These are phyloP conservation scores for Aspergillus indologenus DNA, from an alignment of 495 filamentous ascomycete species.

Conservation along the genomic window DNA sequence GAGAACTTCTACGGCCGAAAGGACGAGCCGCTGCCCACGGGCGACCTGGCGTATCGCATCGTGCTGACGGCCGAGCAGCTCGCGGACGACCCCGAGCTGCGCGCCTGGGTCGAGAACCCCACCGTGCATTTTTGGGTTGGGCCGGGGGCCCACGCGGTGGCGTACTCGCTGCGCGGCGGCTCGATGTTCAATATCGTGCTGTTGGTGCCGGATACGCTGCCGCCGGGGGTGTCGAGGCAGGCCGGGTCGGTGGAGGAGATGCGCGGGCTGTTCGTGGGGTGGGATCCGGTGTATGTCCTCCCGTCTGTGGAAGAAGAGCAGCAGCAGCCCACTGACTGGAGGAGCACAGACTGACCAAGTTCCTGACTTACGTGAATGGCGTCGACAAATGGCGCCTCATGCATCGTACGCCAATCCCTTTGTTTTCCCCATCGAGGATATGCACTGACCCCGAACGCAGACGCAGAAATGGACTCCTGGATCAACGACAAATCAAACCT, in stretches of 20 bases:
- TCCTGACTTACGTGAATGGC: slow-evolving; percentile 32
- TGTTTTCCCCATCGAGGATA: neutral
- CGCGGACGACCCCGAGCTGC: slow-evolving; percentile 43
- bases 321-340: slow-evolving; percentile 8
- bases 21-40: slow-evolving; percentile 52
- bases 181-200: slow-evolving; percentile 67
- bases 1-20: slow-evolving; percentile 46
- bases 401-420: slow-evolving; percentile 42
- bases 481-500: slow-evolving; percentile 37
- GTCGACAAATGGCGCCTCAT: slow-evolving; percentile 64
- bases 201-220: slow-evolving; percentile 66
- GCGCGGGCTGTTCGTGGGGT: slow-evolving; percentile 55
- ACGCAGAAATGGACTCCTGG: slow-evolving; percentile 37
- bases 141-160: slow-evolving; percentile 60
- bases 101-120: slow-evolving; percentile 50
- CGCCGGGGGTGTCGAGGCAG: slow-evolving; percentile 50
- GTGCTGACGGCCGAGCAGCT: slow-evolving; percentile 49
- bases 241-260: slow-evolving; percentile 63
- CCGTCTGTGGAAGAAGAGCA: neutral
- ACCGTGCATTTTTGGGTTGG: slow-evolving; percentile 71
- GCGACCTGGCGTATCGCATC: slow-evolving; percentile 69
- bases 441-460: slow-evolving; percentile 20
- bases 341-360: slow-evolving; percentile 30
- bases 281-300: slow-evolving; percentile 49
- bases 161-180: slow-evolving; percentile 61